Conservation (phyloP, 805 yeast species). For the Cyberlindnera maclurae region DNA sequence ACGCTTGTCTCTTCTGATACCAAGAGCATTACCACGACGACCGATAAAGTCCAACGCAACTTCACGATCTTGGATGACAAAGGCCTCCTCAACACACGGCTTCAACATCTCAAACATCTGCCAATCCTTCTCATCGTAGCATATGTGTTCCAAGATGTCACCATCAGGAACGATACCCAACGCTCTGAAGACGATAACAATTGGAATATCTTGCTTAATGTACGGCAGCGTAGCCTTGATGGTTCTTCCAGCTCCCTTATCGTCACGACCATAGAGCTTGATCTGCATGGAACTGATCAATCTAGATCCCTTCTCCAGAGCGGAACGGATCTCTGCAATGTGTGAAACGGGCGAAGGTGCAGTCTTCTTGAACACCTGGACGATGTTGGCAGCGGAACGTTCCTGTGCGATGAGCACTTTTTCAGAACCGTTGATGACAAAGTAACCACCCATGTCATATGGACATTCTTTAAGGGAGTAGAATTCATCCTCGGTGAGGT, state of each 20-base stretch:
- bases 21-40: constrained; percentile 94
- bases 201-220: constrained; percentile 94
- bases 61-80: constrained; percentile 95
- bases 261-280: constrained; percentile 80
- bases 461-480: constrained; percentile 98
- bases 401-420: constrained; percentile 98
- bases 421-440: constrained; percentile 96
- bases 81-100: constrained; percentile 99
- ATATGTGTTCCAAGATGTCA: constrained; percentile 94
- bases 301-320: constrained; percentile 95
- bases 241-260: constrained; percentile 69
- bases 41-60: constrained; percentile 97
- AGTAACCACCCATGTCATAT: constrained; percentile 99
- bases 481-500: constrained; percentile 84
- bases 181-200: constrained; percentile 95
- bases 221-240: constrained; percentile 95
- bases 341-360: constrained; percentile 96
- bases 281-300: constrained; percentile 91
- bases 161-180: constrained; percentile 98
- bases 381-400: constrained; percentile 96
- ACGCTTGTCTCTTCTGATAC: constrained; percentile 96
- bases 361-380: constrained; percentile 95
- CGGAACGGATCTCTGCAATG: constrained; percentile 94
- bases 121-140: constrained; percentile 98
- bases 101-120: constrained; percentile 98